These are phyloP conservation scores for Rhodotorula graminis DNA, from an alignment of 768 basidiomycete genomes.

Conservation along the genomic window DNA sequence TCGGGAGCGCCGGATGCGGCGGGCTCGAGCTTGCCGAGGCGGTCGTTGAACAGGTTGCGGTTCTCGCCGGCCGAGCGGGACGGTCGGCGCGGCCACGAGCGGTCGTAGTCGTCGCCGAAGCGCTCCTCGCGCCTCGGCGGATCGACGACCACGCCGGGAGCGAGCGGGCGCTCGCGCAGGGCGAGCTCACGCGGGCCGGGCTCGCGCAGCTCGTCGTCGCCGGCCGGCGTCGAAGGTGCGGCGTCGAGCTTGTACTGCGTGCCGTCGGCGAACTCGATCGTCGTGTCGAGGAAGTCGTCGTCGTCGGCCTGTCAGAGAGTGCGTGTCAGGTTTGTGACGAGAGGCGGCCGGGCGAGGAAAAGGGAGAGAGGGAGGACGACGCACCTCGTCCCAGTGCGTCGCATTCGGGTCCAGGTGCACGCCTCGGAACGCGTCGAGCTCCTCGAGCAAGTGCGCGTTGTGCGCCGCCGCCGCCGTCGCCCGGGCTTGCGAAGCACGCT, in stretches of 20 bases:
- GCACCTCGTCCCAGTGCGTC: slow-evolving; percentile 96
- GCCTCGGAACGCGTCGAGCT: slow-evolving; percentile 89
- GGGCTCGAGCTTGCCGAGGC: slow-evolving; percentile 82
- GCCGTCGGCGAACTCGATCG: slow-evolving; percentile 94
- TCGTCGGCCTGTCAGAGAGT: slow-evolving; percentile 51
- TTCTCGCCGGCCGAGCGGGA: slow-evolving; percentile 46
- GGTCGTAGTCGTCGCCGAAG: slow-evolving; percentile 89
- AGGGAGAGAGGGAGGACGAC: slow-evolving; percentile 41
- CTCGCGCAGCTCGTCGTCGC: slow-evolving; percentile 39
- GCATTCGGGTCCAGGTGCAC: slow-evolving; percentile 88
- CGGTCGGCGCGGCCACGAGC: slow-evolving; percentile 72
- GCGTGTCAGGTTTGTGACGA: too few relatives aligned
- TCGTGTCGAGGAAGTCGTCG: slow-evolving; percentile 77
- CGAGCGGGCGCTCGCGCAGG: slow-evolving; percentile 29
- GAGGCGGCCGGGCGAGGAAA: neutral
- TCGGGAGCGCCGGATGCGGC: slow-evolving; percentile 2
- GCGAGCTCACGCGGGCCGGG: slow-evolving; percentile 39
- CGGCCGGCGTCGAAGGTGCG: slow-evolving; percentile 28
- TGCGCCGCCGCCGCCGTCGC: slow-evolving; percentile 57
- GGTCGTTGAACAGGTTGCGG: slow-evolving; percentile 89
- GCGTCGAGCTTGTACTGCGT: slow-evolving; percentile 70
- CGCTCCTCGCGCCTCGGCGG: slow-evolving; percentile 77
- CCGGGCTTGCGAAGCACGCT: slow-evolving; percentile 46
- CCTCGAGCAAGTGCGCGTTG: slow-evolving; percentile 66
- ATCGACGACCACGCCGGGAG: slow-evolving; percentile 41